phyloP scores from a whole-genome alignment of 2,329 filamentous ascomycete genomes.

The Aspergillus oerlinghausenensis region DNA sequence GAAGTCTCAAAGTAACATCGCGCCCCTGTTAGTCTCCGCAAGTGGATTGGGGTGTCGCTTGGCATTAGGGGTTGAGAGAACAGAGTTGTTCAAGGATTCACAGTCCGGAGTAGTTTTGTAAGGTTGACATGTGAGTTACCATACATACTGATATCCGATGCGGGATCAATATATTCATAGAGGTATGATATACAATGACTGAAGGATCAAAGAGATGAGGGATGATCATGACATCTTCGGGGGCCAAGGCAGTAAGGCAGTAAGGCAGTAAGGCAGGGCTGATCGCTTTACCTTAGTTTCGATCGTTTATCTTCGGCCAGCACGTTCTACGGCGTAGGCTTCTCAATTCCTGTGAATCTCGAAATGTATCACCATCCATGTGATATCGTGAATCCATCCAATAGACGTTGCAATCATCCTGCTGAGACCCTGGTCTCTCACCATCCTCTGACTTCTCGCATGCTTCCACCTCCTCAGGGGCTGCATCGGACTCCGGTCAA shows the following conservation, averaged over 20 bases:
- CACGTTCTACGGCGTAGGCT: background rate
- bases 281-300: background rate
- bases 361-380: background rate
- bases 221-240: background rate
- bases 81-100: background rate
- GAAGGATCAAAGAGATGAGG: background rate
- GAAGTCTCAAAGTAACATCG: conserved; percentile 9
- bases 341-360: background rate
- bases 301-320: background rate
- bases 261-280: background rate
- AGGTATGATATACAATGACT: background rate
- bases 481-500: background rate
- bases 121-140: background rate
- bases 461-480: background rate
- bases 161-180: background rate
- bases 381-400: background rate
- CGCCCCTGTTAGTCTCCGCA: background rate
- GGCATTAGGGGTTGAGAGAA: background rate
- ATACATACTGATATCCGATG: background rate
- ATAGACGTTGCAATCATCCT: background rate
- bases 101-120: background rate
- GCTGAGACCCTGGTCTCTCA: background rate
- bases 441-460: background rate
- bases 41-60: background rate
- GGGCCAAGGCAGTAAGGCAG: background rate